A percentile compares a stretch with the other conserved stretches of the same genome.
Conservation (phyloP, 768 basidiomycete species). For the Peribolospora kevripleyi region DNA sequence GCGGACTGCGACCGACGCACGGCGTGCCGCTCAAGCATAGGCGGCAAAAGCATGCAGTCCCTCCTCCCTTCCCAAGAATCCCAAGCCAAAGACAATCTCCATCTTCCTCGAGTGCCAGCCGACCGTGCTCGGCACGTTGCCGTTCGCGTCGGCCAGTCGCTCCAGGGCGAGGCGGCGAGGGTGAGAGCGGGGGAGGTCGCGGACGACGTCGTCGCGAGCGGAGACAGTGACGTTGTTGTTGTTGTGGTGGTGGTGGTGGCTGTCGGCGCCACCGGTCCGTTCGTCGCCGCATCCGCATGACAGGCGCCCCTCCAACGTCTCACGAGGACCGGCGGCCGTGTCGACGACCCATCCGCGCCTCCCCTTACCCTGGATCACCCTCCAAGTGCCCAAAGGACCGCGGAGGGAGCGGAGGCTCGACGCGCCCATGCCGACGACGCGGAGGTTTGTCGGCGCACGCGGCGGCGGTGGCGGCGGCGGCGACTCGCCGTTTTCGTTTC, state of each 20-base stretch:
- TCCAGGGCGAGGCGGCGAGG: conserved; percentile 47
- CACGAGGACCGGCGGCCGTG: conserved; percentile 39
- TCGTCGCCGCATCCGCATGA: background rate
- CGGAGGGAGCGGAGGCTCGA: no score
- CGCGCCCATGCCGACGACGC: no score
- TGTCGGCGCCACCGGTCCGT: no score
- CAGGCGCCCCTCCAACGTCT: conserved; percentile 29
- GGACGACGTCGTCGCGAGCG: conserved; percentile 9
- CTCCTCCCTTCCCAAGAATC: conserved; percentile 44
- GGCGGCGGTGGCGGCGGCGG: no score
- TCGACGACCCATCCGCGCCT: conserved; percentile 90
- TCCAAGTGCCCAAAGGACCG: conserved; percentile 31
- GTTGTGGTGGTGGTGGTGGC: no score
- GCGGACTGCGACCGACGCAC: no score
- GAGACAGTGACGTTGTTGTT: background rate
- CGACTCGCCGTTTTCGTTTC: no score
- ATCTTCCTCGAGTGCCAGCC: conserved; percentile 95
- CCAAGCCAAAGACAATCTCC: conserved; percentile 73
- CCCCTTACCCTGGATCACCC: conserved; percentile 72
- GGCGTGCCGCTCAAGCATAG: background rate
- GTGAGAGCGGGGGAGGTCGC: conserved; percentile 38
- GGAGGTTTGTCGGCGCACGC: no score
- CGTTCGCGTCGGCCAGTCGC: conserved; percentile 50
- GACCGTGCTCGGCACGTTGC: conserved; percentile 68
- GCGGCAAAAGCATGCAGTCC: conserved; percentile 41